Evolutionary conservation across 108 stramenopile genomes (phyloP).

Genomic region (Cylindrotheca fusiformis): DNA sequence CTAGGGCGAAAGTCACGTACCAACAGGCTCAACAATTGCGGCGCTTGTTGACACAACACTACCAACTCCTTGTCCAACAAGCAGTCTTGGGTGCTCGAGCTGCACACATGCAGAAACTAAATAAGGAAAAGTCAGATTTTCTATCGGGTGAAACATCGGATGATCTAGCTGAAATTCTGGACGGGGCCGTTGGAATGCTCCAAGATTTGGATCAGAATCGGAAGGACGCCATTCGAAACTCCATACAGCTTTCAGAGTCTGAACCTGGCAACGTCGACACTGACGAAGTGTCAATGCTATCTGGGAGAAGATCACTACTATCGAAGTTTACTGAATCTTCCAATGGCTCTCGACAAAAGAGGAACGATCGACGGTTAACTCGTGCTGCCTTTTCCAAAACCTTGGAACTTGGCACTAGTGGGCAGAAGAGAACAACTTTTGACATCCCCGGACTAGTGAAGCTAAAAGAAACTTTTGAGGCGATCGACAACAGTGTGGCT

Average conservation of each 20-base stretch:
- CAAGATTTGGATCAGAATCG: constrained; percentile 89
- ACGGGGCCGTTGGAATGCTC: constrained; percentile 81
- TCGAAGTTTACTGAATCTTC: constrained; percentile 17
- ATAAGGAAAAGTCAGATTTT: constrained; percentile 29
- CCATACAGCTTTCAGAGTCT: constrained; percentile 43
- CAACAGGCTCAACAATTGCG: constrained; percentile 56
- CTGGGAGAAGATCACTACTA: constrained; percentile 23
- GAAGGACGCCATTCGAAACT: constrained; percentile 80
- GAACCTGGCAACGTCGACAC: not conserved
- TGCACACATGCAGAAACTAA: constrained; percentile 36
- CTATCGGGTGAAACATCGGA: constrained; percentile 57
- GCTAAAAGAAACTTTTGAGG: constrained; percentile 67
- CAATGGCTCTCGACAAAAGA: constrained; percentile 4
- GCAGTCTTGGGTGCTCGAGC: constrained; percentile 73
- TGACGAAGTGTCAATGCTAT: no score
- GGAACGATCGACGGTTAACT: constrained; percentile 53
- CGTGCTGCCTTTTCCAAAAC: constrained; percentile 64
- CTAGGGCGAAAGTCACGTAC: constrained; percentile 36
- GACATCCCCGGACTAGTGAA: constrained; percentile 65
- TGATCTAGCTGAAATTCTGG: constrained; percentile 78
- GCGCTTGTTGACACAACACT: constrained; percentile 57
- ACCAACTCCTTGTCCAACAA: constrained; percentile 78
- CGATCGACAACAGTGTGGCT: constrained; percentile 72
- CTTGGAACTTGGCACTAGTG: constrained; percentile 29
- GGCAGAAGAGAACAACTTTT: constrained; percentile 56